A percentile compares a stretch with the other conserved stretches of the same genome.
These are phyloP conservation scores for Mucor irregularis DNA, from an alignment of 371 early-diverging fungal species.

Conservation along the genomic window DNA sequence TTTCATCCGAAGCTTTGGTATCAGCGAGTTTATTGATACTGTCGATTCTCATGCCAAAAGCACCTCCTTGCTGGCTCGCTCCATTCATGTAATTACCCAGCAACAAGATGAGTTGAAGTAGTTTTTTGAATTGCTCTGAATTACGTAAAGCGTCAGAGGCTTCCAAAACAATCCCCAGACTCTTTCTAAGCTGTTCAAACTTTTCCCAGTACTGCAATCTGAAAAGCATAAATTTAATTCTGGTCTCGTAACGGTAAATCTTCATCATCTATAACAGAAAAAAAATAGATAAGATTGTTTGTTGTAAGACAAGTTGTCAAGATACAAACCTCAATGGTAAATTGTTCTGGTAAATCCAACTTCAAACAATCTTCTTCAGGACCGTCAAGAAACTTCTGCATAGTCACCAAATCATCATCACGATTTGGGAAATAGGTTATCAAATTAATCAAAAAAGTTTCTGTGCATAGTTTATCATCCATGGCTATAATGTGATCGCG, in stretches of 20 bases:
- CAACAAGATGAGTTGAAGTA: conserved; percentile 51
- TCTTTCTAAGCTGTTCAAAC: conserved; percentile 41
- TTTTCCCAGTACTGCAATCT: conserved; percentile 52
- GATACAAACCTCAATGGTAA: conserved; percentile 41
- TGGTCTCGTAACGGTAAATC: conserved; percentile 49
- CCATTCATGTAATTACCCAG: conserved; percentile 68
- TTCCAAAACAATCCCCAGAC: conserved; percentile 39
- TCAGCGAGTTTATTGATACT: conserved; percentile 59
- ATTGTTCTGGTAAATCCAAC: conserved; percentile 55
- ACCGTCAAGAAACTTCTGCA: conserved; percentile 44
- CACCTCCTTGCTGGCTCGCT: conserved; percentile 56
- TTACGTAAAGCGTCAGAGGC: conserved; percentile 49
- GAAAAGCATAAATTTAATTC: conserved; percentile 52
- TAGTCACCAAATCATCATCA: conserved; percentile 33
- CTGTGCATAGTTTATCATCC: conserved; percentile 40
- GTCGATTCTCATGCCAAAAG: conserved; percentile 56
- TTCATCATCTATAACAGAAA: conserved; percentile 37
- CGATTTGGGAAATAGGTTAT: conserved; percentile 30
- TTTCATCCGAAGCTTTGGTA: conserved; percentile 46
- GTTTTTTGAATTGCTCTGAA: conserved; percentile 38
- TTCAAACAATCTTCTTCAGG: conserved; percentile 38
- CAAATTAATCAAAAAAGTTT: conserved; percentile 39
- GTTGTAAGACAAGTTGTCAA: too few relatives aligned
- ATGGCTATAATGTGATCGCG: conserved; percentile 21
- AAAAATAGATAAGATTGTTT: background rate